A percentile compares a stretch with the other conserved stretches of the same genome.
These are phyloP conservation scores for Solanum virginianum DNA, from an alignment of 257 asterid species.

Conservation along the genomic window DNA sequence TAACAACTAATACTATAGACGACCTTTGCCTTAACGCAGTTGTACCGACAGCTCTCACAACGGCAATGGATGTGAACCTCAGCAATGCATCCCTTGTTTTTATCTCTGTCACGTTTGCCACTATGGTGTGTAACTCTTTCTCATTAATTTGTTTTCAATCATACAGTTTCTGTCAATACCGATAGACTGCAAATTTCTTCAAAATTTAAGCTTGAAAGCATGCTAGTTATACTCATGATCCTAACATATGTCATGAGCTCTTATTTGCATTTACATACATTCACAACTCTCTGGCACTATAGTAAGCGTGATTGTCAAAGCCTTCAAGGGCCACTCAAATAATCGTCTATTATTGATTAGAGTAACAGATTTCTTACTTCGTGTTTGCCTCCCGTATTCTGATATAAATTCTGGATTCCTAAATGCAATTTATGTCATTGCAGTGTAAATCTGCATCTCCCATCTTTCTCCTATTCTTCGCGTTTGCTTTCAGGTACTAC, in stretches of 20 bases:
- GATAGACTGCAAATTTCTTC: neutral
- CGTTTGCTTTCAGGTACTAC: conserved; percentile 91
- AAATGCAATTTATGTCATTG: conserved; percentile 4
- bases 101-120: conserved; percentile 97
- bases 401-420: neutral
- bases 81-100: conserved; percentile 96
- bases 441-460: conserved; percentile 99
- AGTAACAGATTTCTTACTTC: neutral
- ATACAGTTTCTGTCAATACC: neutral
- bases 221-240: neutral
- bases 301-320: neutral
- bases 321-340: neutral
- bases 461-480: conserved; percentile 91
- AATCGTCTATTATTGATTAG: neutral
- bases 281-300: neutral
- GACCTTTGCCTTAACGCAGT: conserved; percentile 83
- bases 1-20: conserved; percentile 81
- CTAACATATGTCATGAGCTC: neutral
- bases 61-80: conserved; percentile 95
- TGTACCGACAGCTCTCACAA: conserved; percentile 96
- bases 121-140: conserved; percentile 59
- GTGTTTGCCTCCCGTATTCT: neutral
- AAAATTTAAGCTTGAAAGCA: neutral
- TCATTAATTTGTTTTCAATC: neutral
- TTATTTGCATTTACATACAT: neutral